Percentiles rank a stretch among this genome's conserved stretches.
These are phyloP conservation scores for Martiniozyma abietophila DNA, from an alignment of 805 yeast genomes.

Conservation along the genomic window DNA sequence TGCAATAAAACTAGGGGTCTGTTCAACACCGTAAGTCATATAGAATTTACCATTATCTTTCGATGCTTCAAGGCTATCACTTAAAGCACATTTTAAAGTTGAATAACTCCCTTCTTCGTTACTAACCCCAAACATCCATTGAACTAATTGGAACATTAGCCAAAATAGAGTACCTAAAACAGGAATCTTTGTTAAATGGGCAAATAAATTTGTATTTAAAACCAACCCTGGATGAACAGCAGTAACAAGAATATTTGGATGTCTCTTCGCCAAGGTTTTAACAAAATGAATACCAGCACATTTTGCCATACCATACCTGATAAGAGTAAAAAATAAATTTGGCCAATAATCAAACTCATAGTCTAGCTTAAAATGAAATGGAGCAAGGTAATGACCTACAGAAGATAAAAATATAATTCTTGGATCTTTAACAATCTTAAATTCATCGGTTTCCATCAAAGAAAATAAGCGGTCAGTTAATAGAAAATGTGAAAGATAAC, in stretches of 20 bases:
- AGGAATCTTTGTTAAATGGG: constrained; percentile 72
- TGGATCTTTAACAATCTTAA: constrained; percentile 28
- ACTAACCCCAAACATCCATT: constrained; percentile 59
- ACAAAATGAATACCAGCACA: constrained; percentile 69
- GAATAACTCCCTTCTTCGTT: constrained; percentile 65
- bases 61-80: constrained; percentile 37
- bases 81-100: constrained; percentile 52
- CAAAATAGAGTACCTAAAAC: constrained; percentile 68
- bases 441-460: constrained; percentile 31
- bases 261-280: constrained; percentile 50
- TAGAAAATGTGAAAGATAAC: constrained; percentile 67
- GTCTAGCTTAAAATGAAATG: constrained; percentile 37
- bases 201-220: constrained; percentile 69
- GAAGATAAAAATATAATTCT: constrained; percentile 58
- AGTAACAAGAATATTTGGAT: constrained; percentile 55
- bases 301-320: constrained; percentile 70
- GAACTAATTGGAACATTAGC: constrained; percentile 62
- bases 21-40: constrained; percentile 48
- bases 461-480: constrained; percentile 54
- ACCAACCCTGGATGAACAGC: constrained; percentile 81
- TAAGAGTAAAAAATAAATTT: constrained; percentile 62
- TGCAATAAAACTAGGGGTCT: constrained; percentile 52
- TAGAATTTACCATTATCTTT: constrained; percentile 63
- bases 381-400: constrained; percentile 50
- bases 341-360: constrained; percentile 50